Evolutionary conservation across 768 basidiomycete species (phyloP).

Genomic region (Naganishia randhawae): DNA sequence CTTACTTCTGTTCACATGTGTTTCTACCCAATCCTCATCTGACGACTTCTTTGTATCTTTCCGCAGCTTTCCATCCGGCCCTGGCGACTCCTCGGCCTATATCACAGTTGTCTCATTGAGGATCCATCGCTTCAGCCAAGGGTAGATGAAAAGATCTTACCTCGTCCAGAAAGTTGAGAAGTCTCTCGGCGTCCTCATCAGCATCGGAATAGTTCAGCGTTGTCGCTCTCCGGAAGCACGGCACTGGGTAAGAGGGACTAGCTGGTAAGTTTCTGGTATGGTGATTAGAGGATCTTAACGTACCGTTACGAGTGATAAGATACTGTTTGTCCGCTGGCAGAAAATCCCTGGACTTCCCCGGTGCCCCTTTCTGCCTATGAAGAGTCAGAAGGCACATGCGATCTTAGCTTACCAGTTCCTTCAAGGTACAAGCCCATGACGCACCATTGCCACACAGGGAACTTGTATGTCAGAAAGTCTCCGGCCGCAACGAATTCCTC

Average conservation of each 20-base stretch:
- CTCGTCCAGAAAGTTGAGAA: constrained; percentile 66
- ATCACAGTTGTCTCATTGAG: too few relatives aligned
- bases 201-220: constrained; percentile 90
- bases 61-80: constrained; percentile 41
- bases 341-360: constrained; percentile 79
- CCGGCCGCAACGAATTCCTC: constrained; percentile 99
- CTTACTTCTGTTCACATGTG: constrained; percentile 72
- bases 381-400: neutral
- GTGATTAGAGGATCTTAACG: constrained; percentile 22
- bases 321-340: constrained; percentile 96
- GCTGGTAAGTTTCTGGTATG: neutral
- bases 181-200: constrained; percentile 91
- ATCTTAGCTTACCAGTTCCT: neutral
- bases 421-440: constrained; percentile 38
- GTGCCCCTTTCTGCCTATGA: constrained; percentile 84
- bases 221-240: constrained; percentile 88
- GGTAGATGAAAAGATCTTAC: constrained; percentile 43
- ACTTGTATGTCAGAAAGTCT: constrained; percentile 96
- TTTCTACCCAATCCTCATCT: constrained; percentile 96
- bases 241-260: constrained; percentile 56
- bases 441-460: constrained; percentile 95
- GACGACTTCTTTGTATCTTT: constrained; percentile 48
- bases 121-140: constrained; percentile 2
- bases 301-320: constrained; percentile 77
- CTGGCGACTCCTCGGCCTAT: constrained; percentile 50